Percentiles rank a stretch among this genome's conserved stretches.
Conservation (phyloP, 1,284 basidiomycete genomes). For the Puccinia novopanici region DNA sequence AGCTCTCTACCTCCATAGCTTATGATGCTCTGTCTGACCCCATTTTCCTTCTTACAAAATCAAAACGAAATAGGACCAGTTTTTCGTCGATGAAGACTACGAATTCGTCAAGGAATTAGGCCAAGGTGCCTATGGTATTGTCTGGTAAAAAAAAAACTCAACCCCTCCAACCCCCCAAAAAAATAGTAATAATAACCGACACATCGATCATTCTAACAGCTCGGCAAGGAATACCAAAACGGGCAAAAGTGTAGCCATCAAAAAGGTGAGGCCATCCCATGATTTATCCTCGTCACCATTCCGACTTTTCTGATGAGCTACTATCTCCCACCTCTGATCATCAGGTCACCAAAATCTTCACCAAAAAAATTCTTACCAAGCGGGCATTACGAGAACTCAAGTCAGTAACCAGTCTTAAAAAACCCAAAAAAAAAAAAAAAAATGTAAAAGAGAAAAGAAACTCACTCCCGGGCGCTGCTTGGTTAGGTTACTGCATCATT, state of each 20-base stretch:
- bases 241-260: slow-evolving; percentile 72
- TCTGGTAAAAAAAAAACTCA: slow-evolving; percentile 50
- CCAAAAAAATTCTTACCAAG: slow-evolving; percentile 92
- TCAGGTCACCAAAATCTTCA: slow-evolving; percentile 90
- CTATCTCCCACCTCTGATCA: slow-evolving; percentile 49
- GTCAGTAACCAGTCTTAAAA: slow-evolving; percentile 60
- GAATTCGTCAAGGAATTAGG: slow-evolving; percentile 92
- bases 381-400: slow-evolving; percentile 90
- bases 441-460: too few species aligned
- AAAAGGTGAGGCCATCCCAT: slow-evolving; percentile 74
- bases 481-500: slow-evolving; percentile 81
- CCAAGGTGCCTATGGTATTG: slow-evolving; percentile 80
- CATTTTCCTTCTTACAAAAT: too few species aligned
- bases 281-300: too few species aligned
- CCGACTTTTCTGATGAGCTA: not conserved
- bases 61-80: too few species aligned
- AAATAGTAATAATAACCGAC: too few species aligned
- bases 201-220: slow-evolving; percentile 27
- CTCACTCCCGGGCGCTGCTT: not conserved
- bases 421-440: not conserved
- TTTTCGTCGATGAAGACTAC: slow-evolving; percentile 87
- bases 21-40: too few species aligned
- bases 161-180: too few species aligned
- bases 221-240: slow-evolving; percentile 54
- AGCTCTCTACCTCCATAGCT: not conserved